phyloP scores from a whole-genome alignment of 1,284 basidiomycete genomes.

The Marasmius sp. region DNA sequence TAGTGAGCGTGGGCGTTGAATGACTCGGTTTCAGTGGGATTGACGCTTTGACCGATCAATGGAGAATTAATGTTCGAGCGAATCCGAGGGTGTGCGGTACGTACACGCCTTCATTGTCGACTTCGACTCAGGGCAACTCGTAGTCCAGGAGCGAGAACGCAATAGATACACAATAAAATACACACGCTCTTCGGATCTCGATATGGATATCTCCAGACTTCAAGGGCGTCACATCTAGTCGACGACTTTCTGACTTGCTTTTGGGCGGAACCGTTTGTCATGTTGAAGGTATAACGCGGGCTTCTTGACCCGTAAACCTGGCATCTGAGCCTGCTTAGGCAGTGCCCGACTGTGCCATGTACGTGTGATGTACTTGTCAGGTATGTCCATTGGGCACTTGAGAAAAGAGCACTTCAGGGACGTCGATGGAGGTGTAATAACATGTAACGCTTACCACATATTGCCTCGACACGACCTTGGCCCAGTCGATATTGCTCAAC shows the following conservation, averaged over 20 bases:
- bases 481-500: conserved; percentile 43
- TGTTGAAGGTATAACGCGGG: neutral
- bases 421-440: neutral
- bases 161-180: too few species aligned
- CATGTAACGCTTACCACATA: conserved; percentile 34
- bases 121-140: too few species aligned
- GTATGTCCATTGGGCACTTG: neutral
- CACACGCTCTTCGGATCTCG: too few species aligned
- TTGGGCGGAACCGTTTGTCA: neutral
- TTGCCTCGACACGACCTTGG: conserved; percentile 35
- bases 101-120: too few species aligned
- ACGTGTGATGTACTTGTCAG: neutral
- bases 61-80: too few species aligned
- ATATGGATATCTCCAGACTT: too few species aligned
- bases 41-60: too few species aligned
- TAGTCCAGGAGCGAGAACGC: too few species aligned
- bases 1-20: too few species aligned
- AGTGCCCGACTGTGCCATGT: neutral
- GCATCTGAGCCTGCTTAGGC: neutral
- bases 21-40: too few species aligned
- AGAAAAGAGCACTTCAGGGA: neutral
- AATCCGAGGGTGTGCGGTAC: too few species aligned
- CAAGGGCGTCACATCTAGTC: too few species aligned
- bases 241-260: neutral
- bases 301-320: neutral